A percentile compares a stretch with the other conserved stretches of the same genome.
Evolutionary conservation across 2,329 filamentous ascomycete genomes (phyloP).

Genomic region (Arthrobotrys iridis): DNA sequence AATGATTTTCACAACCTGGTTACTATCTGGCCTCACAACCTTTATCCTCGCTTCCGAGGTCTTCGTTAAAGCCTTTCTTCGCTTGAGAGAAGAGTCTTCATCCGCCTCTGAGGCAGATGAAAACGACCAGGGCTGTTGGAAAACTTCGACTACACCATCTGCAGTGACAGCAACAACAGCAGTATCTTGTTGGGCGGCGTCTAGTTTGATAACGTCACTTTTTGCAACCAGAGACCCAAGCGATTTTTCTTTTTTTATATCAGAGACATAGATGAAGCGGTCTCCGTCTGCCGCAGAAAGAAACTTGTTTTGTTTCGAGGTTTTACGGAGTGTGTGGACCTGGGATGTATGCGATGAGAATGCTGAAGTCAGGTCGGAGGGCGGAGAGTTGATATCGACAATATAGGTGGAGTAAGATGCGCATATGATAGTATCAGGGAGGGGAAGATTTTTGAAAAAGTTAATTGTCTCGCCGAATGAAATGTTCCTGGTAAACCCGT

Average conservation of each 20-base stretch:
- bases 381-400: slow-evolving; percentile 62
- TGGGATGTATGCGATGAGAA: slow-evolving; percentile 66
- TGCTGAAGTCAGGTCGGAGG: slow-evolving; percentile 60
- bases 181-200: slow-evolving; percentile 60
- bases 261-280: slow-evolving; percentile 66
- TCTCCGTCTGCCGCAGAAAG: slow-evolving; percentile 65
- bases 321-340: slow-evolving; percentile 65
- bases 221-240: slow-evolving; percentile 65
- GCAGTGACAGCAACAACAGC: slow-evolving; percentile 64
- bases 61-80: slow-evolving; percentile 63
- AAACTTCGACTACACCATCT: slow-evolving; percentile 66
- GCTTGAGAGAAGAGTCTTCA: slow-evolving; percentile 57
- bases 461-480: slow-evolving; percentile 62
- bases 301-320: slow-evolving; percentile 61
- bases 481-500: slow-evolving; percentile 29
- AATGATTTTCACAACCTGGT: slow-evolving; percentile 62
- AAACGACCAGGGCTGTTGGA: slow-evolving; percentile 64
- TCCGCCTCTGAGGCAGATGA: slow-evolving; percentile 59
- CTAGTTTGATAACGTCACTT: slow-evolving; percentile 61
- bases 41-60: slow-evolving; percentile 64
- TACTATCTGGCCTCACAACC: slow-evolving; percentile 63
- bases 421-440: slow-evolving; percentile 62
- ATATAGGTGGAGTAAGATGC: slow-evolving; percentile 66
- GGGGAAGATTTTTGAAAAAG: slow-evolving; percentile 61
- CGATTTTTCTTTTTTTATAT: slow-evolving; percentile 62